Percentiles rank a stretch among this genome's conserved stretches.
phyloP scores from a whole-genome alignment of 805 yeast species.

The Kodamaea lidongshanica region DNA sequence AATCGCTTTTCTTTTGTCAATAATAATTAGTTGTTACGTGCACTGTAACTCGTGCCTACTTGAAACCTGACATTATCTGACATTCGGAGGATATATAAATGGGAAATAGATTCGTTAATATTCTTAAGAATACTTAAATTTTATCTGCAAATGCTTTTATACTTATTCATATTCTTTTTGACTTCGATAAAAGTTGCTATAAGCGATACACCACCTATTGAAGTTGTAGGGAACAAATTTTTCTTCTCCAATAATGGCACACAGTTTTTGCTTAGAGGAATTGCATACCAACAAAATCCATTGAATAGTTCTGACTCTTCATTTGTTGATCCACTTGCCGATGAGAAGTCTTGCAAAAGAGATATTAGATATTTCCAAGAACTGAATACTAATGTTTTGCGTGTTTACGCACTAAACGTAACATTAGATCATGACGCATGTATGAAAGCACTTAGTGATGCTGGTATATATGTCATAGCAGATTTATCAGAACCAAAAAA shows the following conservation, averaged over 20 bases:
- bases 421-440: constrained; percentile 34
- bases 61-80: too few relatives aligned
- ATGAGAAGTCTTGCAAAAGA: constrained; percentile 36
- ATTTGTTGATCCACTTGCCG: constrained; percentile 38
- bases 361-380: constrained; percentile 34
- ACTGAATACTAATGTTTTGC: constrained; percentile 36
- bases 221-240: constrained; percentile 40
- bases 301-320: constrained; percentile 18
- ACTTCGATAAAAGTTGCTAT: too few relatives aligned
- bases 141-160: too few relatives aligned
- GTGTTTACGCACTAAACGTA: constrained; percentile 39
- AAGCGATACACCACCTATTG: constrained; percentile 29
- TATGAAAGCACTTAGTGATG: constrained; percentile 35
- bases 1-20: too few relatives aligned
- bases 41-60: too few relatives aligned
- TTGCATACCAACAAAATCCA: constrained; percentile 40
- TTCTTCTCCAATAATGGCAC: constrained; percentile 38
- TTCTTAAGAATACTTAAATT: too few relatives aligned
- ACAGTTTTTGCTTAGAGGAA: constrained; percentile 39
- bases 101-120: too few relatives aligned
- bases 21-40: too few relatives aligned
- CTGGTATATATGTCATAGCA: constrained; percentile 40
- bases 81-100: too few relatives aligned
- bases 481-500: constrained; percentile 60
- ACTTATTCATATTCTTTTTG: too few relatives aligned